These are phyloP conservation scores for Lophiotrema nucula DNA, from an alignment of 495 filamentous ascomycete species.

Conservation along the genomic window DNA sequence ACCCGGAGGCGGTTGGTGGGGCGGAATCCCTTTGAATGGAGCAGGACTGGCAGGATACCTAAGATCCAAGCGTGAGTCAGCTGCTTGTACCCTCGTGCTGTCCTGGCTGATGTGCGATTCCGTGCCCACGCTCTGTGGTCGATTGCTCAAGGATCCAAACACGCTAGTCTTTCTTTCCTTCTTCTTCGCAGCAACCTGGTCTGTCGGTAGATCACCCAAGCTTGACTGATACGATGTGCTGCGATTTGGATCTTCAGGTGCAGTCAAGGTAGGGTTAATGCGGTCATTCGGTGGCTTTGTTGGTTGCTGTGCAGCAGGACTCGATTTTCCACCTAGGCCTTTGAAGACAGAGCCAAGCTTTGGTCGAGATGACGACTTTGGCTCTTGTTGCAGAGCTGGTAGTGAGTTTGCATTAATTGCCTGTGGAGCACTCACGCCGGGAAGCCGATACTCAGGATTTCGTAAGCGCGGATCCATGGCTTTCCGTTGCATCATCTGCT, in stretches of 20 bases:
- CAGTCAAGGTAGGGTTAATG: slow-evolving; percentile 8
- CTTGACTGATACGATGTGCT: slow-evolving; percentile 16
- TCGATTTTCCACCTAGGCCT: slow-evolving; percentile 12
- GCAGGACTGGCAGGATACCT: slow-evolving; percentile 30
- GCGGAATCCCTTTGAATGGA: slow-evolving; percentile 29
- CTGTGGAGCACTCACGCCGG: slow-evolving; percentile 24
- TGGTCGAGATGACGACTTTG: slow-evolving; percentile 17
- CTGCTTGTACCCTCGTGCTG: slow-evolving; percentile 29
- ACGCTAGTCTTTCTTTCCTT: slow-evolving; percentile 17
- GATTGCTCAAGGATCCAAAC: slow-evolving; percentile 12
- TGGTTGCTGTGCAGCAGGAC: not conserved
- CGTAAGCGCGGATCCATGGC: slow-evolving; percentile 41
- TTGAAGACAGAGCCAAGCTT: slow-evolving; percentile 27
- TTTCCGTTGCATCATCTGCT: slow-evolving; percentile 27
- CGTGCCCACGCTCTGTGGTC: slow-evolving; percentile 26
- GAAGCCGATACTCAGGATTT: slow-evolving; percentile 39
- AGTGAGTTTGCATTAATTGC: not conserved
- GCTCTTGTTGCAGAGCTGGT: not conserved
- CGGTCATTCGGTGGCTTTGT: not conserved
- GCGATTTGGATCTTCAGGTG: slow-evolving; percentile 5
- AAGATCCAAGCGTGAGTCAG: slow-evolving; percentile 30
- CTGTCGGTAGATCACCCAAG: slow-evolving; percentile 18
- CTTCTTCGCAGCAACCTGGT: slow-evolving; percentile 22
- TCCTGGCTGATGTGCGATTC: slow-evolving; percentile 33
- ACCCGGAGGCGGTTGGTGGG: slow-evolving; percentile 17